Conservation (phyloP, 2,329 filamentous ascomycete genomes). For the Ustulina deusta region DNA sequence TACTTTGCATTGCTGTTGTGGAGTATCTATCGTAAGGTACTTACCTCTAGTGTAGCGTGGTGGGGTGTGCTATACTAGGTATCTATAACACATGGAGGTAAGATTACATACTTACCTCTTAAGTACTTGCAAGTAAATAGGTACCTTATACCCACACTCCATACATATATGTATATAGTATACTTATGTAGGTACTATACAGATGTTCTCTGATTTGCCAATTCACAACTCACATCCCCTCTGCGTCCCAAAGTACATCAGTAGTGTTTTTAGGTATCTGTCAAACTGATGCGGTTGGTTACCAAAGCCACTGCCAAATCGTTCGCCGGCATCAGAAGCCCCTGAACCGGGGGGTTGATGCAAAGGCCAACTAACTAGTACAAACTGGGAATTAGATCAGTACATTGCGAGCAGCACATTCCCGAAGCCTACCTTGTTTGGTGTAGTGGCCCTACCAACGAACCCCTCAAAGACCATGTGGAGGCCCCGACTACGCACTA, state of each 20-base stretch:
- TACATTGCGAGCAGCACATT: slow-evolving; percentile 27
- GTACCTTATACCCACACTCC: not conserved
- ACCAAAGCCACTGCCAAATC: slow-evolving; percentile 16
- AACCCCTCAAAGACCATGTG: slow-evolving; percentile 11
- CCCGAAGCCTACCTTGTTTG: slow-evolving; percentile 35
- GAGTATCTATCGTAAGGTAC: not conserved
- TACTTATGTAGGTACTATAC: not conserved
- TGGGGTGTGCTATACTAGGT: not conserved
- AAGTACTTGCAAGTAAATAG: no score
- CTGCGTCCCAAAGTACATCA: not conserved
- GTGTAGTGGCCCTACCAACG: slow-evolving; percentile 19
- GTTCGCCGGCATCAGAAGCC: slow-evolving; percentile 29
- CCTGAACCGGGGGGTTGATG: slow-evolving; percentile 26
- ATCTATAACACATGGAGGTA: not conserved
- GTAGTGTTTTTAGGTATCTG: slow-evolving; percentile 7
- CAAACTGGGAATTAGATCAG: slow-evolving; percentile 5
- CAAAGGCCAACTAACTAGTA: slow-evolving; percentile 12
- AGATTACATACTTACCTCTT: slow-evolving; percentile 2
- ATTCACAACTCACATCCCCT: slow-evolving; percentile 2
- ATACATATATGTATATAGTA: not conserved
- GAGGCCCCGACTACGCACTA: slow-evolving; percentile 13
- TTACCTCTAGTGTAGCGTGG: not conserved
- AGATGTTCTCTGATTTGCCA: not conserved
- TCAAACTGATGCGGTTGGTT: slow-evolving; percentile 23
- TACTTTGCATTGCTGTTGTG: no score